Evolutionary conservation across 2,329 filamentous ascomycete species (phyloP).

Genomic region (Hysterium pulicare): DNA sequence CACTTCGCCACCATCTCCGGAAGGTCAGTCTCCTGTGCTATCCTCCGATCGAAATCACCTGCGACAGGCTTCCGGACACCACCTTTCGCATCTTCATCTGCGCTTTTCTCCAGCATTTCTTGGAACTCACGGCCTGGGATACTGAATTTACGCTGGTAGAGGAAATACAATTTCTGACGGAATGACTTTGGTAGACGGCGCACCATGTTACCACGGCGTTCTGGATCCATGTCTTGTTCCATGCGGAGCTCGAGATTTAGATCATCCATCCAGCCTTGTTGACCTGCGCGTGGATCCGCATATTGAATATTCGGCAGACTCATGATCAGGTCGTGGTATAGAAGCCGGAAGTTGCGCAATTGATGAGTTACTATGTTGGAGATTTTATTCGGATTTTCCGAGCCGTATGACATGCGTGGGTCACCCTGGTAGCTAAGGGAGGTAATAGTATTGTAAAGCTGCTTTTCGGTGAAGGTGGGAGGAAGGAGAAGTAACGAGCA

Average conservation of each 20-base stretch:
- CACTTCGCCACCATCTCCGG: slow-evolving; percentile 67
- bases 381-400: slow-evolving; percentile 90
- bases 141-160: slow-evolving; percentile 85
- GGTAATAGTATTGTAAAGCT: slow-evolving; percentile 88
- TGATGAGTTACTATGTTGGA: slow-evolving; percentile 92
- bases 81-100: slow-evolving; percentile 61
- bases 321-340: slow-evolving; percentile 86
- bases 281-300: slow-evolving; percentile 57
- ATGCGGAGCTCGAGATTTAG: slow-evolving; percentile 59
- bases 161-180: slow-evolving; percentile 85
- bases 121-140: slow-evolving; percentile 83
- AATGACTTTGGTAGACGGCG: slow-evolving; percentile 83
- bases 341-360: slow-evolving; percentile 81
- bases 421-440: slow-evolving; percentile 93
- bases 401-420: slow-evolving; percentile 87
- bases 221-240: slow-evolving; percentile 86
- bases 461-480: slow-evolving; percentile 75
- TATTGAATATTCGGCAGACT: slow-evolving; percentile 87
- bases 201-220: slow-evolving; percentile 93
- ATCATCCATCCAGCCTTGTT: slow-evolving; percentile 62
- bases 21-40: slow-evolving; percentile 72
- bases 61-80: slow-evolving; percentile 71
- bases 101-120: slow-evolving; percentile 74
- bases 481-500: slow-evolving; percentile 86
- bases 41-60: slow-evolving; percentile 80